Percentiles rank a stretch among this genome's conserved stretches.
Evolutionary conservation across 73 alveolate genomes (phyloP).

Genomic region (Stentor roeselii): DNA sequence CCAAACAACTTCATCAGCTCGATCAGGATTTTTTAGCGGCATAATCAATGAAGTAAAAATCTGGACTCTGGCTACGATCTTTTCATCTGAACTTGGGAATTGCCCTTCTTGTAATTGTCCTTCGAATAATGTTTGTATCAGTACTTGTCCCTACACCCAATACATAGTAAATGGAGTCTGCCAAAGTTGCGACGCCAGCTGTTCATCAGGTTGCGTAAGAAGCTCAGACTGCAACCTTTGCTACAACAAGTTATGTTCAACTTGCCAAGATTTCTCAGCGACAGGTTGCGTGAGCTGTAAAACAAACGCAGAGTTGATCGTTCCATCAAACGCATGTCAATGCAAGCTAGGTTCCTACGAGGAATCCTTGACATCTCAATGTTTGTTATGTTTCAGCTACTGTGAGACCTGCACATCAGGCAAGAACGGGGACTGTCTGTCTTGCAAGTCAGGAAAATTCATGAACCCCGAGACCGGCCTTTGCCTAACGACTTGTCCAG

Average conservation of each 20-base stretch:
- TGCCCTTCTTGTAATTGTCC: background rate
- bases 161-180: background rate
- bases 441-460: background rate
- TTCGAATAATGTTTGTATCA: background rate
- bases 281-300: background rate
- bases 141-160: background rate
- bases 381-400: background rate
- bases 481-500: background rate
- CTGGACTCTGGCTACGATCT: background rate
- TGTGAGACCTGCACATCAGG: background rate
- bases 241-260: background rate
- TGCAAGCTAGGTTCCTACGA: background rate
- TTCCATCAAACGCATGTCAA: background rate
- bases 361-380: background rate
- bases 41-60: background rate
- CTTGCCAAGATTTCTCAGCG: constrained; percentile 4
- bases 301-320: background rate
- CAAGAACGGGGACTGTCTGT: background rate
- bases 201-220: constrained; percentile 11
- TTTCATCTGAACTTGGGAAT: background rate
- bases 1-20: background rate
- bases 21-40: background rate
- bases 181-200: background rate
- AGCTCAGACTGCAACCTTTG: constrained; percentile 3
- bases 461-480: constrained; percentile 10